Evolutionary conservation across 1,284 basidiomycete species (phyloP), one percentile per base, ranked within the genome.

Genomic region (Moesziomyces antarcticus): DNA sequence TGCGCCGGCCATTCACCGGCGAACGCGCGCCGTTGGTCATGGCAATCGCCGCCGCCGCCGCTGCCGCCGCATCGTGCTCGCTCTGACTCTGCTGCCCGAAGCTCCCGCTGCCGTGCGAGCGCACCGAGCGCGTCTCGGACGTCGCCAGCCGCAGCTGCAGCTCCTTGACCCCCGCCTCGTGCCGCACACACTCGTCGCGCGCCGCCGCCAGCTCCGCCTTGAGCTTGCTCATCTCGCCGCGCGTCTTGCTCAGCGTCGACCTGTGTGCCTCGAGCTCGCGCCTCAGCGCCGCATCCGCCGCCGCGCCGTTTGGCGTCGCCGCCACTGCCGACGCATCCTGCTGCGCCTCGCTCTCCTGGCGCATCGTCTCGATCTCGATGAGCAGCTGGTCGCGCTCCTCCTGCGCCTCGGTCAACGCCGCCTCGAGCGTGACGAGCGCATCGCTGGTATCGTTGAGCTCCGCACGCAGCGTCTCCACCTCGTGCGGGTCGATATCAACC

Each of bases 191-290:
- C 85, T 94, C 93, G 13, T 88, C 86, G 62, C 90, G 89, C 21
- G 93, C 86, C 14, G 79, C 87, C 79, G 93, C 92, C 82, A 91
- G 91, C 85, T 93, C 91, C 77, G 92, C 91, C 85, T 90, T 79
- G 62, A 69, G 69, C 50, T 77, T 70, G 54, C 27, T 50, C 52
- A 80, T 67, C 9, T 79, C 78, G 18, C 62, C 66, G 22, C 68
- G 58, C 20, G 66, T 70, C 57, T 80, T 91, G 35, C 89, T 89
- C 21, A 94, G 87, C 47, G 89, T 86, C 18, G 89, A 90, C 42
- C 91, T 90, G 82, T 92, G 90, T 42, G 87, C 88, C 73, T 93
- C 91, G 27, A 94, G 86, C 79, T 94, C 91, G 25, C 73, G 59
- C 46, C 60, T 65, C 25, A 71, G 50, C 7, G 64, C 61, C 35